Evolutionary conservation across 192 early-diverging fungal species (phyloP), one percentile per base, ranked within the genome.

Genomic region (Helicostylum pulchrum): DNA sequence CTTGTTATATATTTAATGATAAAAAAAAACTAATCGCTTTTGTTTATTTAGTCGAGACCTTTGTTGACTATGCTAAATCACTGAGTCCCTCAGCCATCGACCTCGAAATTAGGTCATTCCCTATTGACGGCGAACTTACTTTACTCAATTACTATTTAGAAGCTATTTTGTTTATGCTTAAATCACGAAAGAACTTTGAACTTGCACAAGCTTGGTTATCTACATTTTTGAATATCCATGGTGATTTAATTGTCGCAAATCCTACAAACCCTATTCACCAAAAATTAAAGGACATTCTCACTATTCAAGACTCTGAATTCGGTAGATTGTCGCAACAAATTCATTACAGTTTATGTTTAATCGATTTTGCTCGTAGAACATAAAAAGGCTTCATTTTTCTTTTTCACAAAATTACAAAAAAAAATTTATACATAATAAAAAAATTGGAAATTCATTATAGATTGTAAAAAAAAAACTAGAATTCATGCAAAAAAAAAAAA

Each of bases 81-180:
- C 82, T 98, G 58, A 85, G 85, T 46, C 95, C 95, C 10, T 88
- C 94, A 1, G 87, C 86, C 0, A 77, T 95, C 51, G 94, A 98
- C 63, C 72, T 94, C 23, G 94, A 95, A 68, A 77, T 98, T 62
- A 81, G 94, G 14, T 86, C 87, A 26, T 75, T 95, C 63, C 80
- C 81, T 6, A 69, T 88, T 1, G 88, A 92, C 32, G 80, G 86
- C 53, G 80, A 87, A 50, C 66, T 90, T 32, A 63, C 67, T 21
- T 74, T 84, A n/a, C 66, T 90, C 57, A 78, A 77, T 48, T 75
- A 78, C 30, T 92, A 95, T 63, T 61, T 95, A 43, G 73, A 81
- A 50, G 88, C 90, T 0, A 65, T 91, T 7, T 74, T 77, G 42
- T 84, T 70, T 39, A 79, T 80, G 46, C 71, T 94, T 15, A 67